Conservation (phyloP, 768 basidiomycete species). For the Phanerochaete sordida region DNA sequence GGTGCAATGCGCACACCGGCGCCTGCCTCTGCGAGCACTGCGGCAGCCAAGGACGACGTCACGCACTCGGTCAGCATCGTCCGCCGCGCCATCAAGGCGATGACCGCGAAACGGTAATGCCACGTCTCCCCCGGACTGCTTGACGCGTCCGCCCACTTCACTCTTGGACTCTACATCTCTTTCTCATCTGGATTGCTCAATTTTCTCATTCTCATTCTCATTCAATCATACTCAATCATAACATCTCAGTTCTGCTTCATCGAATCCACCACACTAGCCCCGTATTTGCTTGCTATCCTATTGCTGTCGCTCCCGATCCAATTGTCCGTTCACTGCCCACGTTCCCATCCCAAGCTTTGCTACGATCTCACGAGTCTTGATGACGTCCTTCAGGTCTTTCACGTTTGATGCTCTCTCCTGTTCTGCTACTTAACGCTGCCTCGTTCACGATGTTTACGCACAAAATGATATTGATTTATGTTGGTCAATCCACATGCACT, state of each 20-base stretch:
- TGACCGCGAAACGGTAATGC: constrained; percentile 48
- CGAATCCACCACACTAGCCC: no score
- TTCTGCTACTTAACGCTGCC: neutral
- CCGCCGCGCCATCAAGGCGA: constrained; percentile 71
- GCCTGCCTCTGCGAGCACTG: constrained; percentile 12
- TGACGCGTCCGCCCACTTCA: neutral
- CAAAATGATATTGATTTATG: neutral
- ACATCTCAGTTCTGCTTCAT: constrained; percentile 3
- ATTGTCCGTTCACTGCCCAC: no score
- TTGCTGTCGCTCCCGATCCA: constrained; percentile 2
- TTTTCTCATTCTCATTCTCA: neutral
- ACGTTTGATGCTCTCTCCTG: constrained; percentile 1
- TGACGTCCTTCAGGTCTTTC: neutral
- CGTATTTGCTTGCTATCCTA: constrained; percentile 4
- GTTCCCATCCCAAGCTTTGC: neutral
- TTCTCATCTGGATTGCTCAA: no score
- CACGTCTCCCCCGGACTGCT: constrained; percentile 1
- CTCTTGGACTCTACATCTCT: neutral
- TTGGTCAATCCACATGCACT: no score
- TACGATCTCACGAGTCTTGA: neutral
- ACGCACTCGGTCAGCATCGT: constrained; percentile 53
- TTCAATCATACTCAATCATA: no score
- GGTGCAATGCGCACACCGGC: constrained; percentile 42
- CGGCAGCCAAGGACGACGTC: constrained; percentile 36
- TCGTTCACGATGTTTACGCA: neutral